Conservation (phyloP, 768 basidiomycete species). For the Podaxis rugospora region DNA sequence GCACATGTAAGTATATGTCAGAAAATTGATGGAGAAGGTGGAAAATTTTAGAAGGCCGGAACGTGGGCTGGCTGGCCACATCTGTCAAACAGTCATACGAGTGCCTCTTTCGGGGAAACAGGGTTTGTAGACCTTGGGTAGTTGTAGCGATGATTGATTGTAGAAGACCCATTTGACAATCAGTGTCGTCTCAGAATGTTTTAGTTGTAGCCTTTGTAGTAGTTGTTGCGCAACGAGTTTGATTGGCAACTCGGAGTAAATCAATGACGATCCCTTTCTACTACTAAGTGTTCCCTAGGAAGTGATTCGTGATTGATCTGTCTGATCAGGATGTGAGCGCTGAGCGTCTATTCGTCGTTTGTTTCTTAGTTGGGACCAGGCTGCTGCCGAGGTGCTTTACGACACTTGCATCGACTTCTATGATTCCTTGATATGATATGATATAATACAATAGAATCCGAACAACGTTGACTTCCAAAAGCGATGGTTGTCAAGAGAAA, state of each 20-base stretch:
- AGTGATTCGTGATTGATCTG: too few relatives aligned
- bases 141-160: too few relatives aligned
- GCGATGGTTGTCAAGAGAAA: background rate
- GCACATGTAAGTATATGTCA: background rate
- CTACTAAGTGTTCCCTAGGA: too few relatives aligned
- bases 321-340: too few relatives aligned
- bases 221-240: too few relatives aligned
- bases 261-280: too few relatives aligned
- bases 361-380: background rate
- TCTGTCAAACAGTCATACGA: background rate
- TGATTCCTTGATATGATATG: background rate
- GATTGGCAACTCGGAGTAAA: too few relatives aligned
- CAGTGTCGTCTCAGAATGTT: too few relatives aligned
- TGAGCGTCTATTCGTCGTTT: background rate
- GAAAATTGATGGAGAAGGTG: background rate
- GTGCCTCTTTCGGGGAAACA: background rate
- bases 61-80: background rate
- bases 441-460: background rate
- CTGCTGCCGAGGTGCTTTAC: background rate
- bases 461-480: background rate
- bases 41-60: background rate
- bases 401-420: background rate
- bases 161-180: too few relatives aligned
- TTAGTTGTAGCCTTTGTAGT: too few relatives aligned
- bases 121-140: too few relatives aligned